Conservation (phyloP, 2,329 filamentous ascomycete species). For the Phialophora chinensis region DNA sequence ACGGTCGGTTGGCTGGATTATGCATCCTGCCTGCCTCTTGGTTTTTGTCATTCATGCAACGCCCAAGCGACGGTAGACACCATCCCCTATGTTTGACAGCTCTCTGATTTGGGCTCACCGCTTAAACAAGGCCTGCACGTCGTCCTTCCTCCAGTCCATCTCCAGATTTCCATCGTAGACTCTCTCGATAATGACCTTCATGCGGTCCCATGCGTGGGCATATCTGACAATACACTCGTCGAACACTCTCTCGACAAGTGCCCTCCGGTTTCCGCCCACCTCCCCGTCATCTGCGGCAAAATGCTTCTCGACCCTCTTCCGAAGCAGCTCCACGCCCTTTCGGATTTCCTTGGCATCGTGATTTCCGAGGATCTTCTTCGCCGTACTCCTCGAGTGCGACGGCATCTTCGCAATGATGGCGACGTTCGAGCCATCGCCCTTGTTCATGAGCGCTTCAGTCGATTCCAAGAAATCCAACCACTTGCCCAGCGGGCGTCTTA, state of each 20-base stretch:
- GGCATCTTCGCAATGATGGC: constrained; percentile 75
- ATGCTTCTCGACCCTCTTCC: constrained; percentile 94
- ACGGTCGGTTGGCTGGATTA: no score
- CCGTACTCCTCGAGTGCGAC: constrained; percentile 79
- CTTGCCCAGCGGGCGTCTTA: constrained; percentile 86
- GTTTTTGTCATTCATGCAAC: no score
- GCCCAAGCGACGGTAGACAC: no score
- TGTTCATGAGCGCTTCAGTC: constrained; percentile 70
- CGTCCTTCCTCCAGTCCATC: constrained; percentile 56
- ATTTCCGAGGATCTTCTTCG: constrained; percentile 81
- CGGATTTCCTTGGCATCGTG: constrained; percentile 85
- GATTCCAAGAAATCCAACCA: constrained; percentile 85
- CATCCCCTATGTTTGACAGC: background rate
- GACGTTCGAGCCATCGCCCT: constrained; percentile 49
- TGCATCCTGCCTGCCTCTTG: no score
- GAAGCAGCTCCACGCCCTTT: constrained; percentile 86
- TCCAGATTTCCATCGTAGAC: constrained; percentile 53
- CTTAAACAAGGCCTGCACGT: constrained; percentile 51
- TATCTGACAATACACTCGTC: constrained; percentile 66
- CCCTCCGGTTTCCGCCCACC: constrained; percentile 56
- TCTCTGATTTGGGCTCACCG: constrained; percentile 38
- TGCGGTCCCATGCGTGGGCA: constrained; percentile 59
- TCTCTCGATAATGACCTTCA: constrained; percentile 50
- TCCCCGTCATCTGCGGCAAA: constrained; percentile 83
- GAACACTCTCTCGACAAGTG: constrained; percentile 64